Conservation (phyloP, 192 early-diverging fungal genomes). For the Umbelopsis isabellina region DNA sequence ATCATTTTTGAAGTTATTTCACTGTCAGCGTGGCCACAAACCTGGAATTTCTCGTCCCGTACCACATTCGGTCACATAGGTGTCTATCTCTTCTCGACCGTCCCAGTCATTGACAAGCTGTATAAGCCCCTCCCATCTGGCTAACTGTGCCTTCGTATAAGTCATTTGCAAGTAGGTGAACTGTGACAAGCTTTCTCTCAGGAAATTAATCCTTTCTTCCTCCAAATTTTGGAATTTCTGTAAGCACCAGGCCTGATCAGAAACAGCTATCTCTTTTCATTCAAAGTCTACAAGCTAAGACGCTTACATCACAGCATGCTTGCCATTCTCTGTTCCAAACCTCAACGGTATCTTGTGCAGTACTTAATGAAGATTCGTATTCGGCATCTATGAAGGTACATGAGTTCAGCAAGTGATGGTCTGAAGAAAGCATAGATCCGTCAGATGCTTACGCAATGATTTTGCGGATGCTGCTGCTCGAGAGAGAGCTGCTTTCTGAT, state of each 20-base stretch:
- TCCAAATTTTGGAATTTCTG: constrained; percentile 60
- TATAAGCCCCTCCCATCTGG: constrained; percentile 60
- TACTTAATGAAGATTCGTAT: constrained; percentile 45
- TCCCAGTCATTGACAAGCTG: constrained; percentile 60
- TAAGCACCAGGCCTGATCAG: neutral
- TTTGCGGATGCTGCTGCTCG: constrained; percentile 14
- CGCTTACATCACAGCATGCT: constrained; percentile 45
- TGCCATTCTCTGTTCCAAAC: constrained; percentile 50
- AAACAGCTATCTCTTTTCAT: neutral
- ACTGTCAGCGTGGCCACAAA: neutral
- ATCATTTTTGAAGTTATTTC: no score
- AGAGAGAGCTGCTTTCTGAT: constrained; percentile 4
- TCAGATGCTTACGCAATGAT: neutral
- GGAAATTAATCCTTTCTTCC: constrained; percentile 68
- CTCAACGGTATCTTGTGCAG: constrained; percentile 37
- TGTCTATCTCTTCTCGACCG: constrained; percentile 60
- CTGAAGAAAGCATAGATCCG: neutral
- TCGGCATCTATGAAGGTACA: constrained; percentile 35
- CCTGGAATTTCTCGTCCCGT: constrained; percentile 57
- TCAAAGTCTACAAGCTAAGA: no score
- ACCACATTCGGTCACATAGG: constrained; percentile 58
- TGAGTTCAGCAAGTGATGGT: neutral
- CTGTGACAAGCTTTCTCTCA: constrained; percentile 62
- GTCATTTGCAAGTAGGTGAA: constrained; percentile 59
- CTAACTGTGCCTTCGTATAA: neutral